Base-by-base conservation (phyloP, 345 rosid species). In the Citrus inodora region DNA sequence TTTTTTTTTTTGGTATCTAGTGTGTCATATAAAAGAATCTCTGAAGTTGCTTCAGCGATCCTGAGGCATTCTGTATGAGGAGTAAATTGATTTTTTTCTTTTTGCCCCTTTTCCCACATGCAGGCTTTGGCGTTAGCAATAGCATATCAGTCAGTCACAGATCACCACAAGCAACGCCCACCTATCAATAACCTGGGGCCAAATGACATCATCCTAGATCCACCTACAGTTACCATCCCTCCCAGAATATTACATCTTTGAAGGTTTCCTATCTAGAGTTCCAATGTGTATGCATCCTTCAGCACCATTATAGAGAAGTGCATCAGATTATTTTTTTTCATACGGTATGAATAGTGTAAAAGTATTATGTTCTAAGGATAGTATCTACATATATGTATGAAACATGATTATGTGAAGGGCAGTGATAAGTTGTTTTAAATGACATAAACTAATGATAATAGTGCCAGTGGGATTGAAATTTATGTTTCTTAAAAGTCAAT, bases 71-170 rank as follows among this genome's bases (percentile, higher is more conserved):
- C 7, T 27, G 30, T 32, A 71, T 58, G 14, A 0, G 46, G 27
- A 32, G 58, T 28, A 16, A 17, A 40, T 59, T 79, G 24, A 63
- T 37, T 24, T 8, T 10, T 21, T 32, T 74, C 58, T 40, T 9
- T 9, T 9, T 21, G n/a, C 19, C 38, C 38, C 53, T 24, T 67
- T 42, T 62, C 70, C 1, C 33, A 4, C 28, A 16, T 72, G 81
- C 82, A 94, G 97, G 98, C 94, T 62, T 86, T 95, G 75, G 98
- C 98, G 71, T 83, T 95, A 83, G 95, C 95, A 70, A 93, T 95
- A 88, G 98, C 92, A 24, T 93, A 90, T 86, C 97, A 90, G 80
- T 93, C 91, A 2, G 90, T 81, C 42, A 92, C 95, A 3, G 80
- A 90, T 75, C 92, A 85, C 78, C 98, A 92, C 71, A 93, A 85